phyloP scores from a whole-genome alignment of 2,329 filamentous ascomycete genomes.

The Botrytis tulipae region DNA sequence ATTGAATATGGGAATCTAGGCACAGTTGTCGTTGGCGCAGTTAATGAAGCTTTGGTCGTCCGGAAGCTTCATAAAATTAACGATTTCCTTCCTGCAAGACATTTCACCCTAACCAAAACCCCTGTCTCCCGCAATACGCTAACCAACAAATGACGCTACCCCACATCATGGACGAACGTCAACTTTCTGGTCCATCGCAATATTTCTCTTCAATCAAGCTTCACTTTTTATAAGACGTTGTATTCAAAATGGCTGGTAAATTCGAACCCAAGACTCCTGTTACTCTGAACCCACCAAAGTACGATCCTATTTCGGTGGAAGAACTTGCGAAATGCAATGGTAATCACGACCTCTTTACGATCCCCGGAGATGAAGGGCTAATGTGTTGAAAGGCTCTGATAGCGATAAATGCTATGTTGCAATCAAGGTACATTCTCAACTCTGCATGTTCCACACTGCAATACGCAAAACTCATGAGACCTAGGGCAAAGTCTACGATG shows the following conservation, averaged over 20 bases:
- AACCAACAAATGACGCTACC: conserved; percentile 18
- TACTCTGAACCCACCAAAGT: conserved; percentile 77
- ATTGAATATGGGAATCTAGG: background rate
- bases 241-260: conserved; percentile 53
- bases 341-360: conserved; percentile 46
- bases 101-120: conserved; percentile 7
- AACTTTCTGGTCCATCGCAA: background rate
- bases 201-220: background rate
- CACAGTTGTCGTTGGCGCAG: conserved; percentile 3
- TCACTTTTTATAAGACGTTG: background rate
- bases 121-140: conserved; percentile 11
- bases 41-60: conserved; percentile 4
- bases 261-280: conserved; percentile 80
- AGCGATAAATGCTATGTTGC: conserved; percentile 66
- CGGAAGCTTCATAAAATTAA: background rate
- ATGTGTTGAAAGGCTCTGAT: conserved; percentile 53
- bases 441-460: background rate
- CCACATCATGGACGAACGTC: conserved; percentile 17
- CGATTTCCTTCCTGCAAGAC: conserved; percentile 11
- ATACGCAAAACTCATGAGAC: background rate
- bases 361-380: background rate
- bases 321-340: conserved; percentile 81
- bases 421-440: conserved; percentile 55
- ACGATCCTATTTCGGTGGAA: conserved; percentile 78
- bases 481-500: conserved; percentile 90